Evolutionary conservation across 140 eudicot species (phyloP), one percentile per base, ranked within the genome.

Genomic region (Anethum foeniculum): DNA sequence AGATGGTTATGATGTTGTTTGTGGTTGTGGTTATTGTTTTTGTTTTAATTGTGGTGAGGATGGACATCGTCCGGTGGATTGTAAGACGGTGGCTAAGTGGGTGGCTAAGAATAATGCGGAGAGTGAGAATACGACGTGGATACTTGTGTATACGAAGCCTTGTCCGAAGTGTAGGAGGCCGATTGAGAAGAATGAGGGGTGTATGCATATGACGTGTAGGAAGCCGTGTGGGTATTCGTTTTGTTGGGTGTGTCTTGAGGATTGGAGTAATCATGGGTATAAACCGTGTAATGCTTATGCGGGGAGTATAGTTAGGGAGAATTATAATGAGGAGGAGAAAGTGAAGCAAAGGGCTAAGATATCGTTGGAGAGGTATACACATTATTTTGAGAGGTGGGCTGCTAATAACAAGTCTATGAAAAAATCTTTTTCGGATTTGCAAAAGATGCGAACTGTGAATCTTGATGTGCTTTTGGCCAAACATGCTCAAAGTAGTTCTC

Each of bases 201-300:
- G 98, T 85, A 93, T 90, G 97, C 97, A 93, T 82, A 93, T 93
- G 96, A 93, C 97, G 3, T 93, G 98, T 84, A 82, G 90, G 15
- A 85, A 81, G 27, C 98, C 97, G 1, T 93, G 98, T 81, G 77
- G 83, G 8, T 87, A 83, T 81, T 92, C 92, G 30, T 93, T 93
- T 77, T 93, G 98, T 79, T 93, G 98, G 98, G 81, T 93, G 18
- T 93, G 98, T 73, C 92, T 91, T 65, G 93, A 90, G 71, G 86
- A 85, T 13, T 93, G 92, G 83, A 27, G 74, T 3, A 88, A 79
- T 4, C 98, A 93, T 80, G 90, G 84, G 65, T 72, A 73, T 27
- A 84, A 85, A 77, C 89, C 92, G 6, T 93, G 98, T 84, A 93
- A 91, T 79, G 82, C 91, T 14, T 93, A 90, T 68, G 85, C 74